Percentiles rank a stretch among this genome's conserved stretches.
phyloP scores from a whole-genome alignment of 768 basidiomycete species.

The Lentinula sp. region DNA sequence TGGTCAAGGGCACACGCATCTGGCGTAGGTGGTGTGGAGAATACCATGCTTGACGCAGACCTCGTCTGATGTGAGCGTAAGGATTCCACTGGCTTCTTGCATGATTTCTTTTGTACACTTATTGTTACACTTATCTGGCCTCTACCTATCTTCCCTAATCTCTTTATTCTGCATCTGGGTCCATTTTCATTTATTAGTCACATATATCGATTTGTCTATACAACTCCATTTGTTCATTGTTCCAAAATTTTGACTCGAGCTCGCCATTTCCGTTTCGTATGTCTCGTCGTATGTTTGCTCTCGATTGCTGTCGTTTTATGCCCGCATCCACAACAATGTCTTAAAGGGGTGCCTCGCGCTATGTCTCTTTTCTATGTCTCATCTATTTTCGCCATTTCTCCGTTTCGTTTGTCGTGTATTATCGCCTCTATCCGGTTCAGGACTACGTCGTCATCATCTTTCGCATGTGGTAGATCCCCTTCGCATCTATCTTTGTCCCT shows the following conservation, averaged over 20 bases:
- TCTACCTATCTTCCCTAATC: not conserved
- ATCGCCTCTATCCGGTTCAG: not conserved
- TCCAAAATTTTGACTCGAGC: constrained; percentile 12
- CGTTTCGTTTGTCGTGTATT: constrained; percentile 16
- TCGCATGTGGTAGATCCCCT: not conserved
- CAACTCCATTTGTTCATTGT: constrained; percentile 10
- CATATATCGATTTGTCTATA: constrained; percentile 12
- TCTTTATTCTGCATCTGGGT: not conserved
- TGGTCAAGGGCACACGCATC: constrained; percentile 56
- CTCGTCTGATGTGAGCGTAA: not conserved
- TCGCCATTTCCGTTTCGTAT: constrained; percentile 15
- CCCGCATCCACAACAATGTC: constrained; percentile 12
- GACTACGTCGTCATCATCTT: not conserved
- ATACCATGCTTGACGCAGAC: constrained; percentile 34
- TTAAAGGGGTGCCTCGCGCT: constrained; percentile 13
- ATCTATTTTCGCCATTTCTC: constrained; percentile 2
- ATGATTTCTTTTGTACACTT: constrained; percentile 6
- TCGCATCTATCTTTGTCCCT: not conserved
- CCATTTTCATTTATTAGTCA: constrained; percentile 7
- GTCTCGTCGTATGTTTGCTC: constrained; percentile 18
- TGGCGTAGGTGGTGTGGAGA: constrained; percentile 28
- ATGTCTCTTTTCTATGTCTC: constrained; percentile 10
- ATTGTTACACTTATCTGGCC: not conserved
- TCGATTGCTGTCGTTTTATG: constrained; percentile 32
- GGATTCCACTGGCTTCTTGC: not conserved